Evolutionary conservation across 2,329 filamentous ascomycete species (phyloP), one percentile per base, ranked within the genome.

Genomic region (Fusarium annulatum): DNA sequence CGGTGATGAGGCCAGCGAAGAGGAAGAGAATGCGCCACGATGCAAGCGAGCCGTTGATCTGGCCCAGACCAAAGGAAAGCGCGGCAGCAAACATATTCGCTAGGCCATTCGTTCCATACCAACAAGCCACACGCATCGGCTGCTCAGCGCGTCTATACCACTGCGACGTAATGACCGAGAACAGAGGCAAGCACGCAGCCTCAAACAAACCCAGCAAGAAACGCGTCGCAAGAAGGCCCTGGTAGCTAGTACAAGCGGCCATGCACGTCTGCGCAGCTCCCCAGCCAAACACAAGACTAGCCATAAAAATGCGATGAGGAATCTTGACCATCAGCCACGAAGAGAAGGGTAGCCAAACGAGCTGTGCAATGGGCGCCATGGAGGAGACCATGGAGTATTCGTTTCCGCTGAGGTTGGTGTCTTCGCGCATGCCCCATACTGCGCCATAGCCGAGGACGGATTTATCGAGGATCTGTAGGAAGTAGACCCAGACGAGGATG

Each of bases 71-170:
- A 64, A 86, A 91, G 0, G 89, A 89, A 19, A 90, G 76, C 1
- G 85, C 83, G 1, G 87, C 88, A 0, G 88, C 89, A 18, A 89
- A 79, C 45, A 91, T 88, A 10, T 86, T 90, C 0, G 88, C 88
- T 1, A 86, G 66, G 0, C 89, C 89, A 58, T 89, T 92, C 1
- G 88, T 91, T 8, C 88, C 84, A 72, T 93, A 93, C 91, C 91
- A 93, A n/a, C 87, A 86, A 0, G 89, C 89, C 7, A 92, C 86
- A 1, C 91, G 85, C 33, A 91, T 79, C 0, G 90, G 89, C 79
- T 93, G 91, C 75, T 93, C 90, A 45, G 81, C 80, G 3, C 83
- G 79, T 3, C 84, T 77, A 73, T 88, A 87, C 81, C 85, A 88
- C 76, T 86, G 84, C 8, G 81, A 81, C 2, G 85, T 87, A 63